Evolutionary conservation across 2,329 filamentous ascomycete species (phyloP).

Genomic region (Plectosphaerella sp.): DNA sequence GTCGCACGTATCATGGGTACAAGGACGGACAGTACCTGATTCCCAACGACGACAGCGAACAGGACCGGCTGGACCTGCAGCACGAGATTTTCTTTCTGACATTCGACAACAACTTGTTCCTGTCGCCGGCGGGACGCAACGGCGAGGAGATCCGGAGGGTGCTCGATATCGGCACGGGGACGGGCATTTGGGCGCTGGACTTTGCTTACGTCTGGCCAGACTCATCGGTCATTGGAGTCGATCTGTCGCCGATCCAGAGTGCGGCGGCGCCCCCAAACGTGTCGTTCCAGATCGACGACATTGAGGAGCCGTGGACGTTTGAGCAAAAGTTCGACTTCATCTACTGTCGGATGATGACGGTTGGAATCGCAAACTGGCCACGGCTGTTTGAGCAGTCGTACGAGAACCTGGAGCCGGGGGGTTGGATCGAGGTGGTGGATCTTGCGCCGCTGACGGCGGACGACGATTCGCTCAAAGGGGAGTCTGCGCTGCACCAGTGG

Average conservation of each 20-base stretch:
- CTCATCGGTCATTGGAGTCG: constrained; percentile 28
- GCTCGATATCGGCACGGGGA: constrained; percentile 46
- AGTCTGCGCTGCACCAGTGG: constrained; percentile 5
- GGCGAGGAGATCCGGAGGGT: constrained; percentile 14
- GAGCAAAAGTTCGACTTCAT: constrained; percentile 27
- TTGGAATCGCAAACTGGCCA: constrained; percentile 27
- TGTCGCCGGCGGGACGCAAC: constrained; percentile 12
- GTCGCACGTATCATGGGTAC: constrained; percentile 31
- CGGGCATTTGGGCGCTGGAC: constrained; percentile 41
- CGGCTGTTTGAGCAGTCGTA: constrained; percentile 30
- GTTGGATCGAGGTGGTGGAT: constrained; percentile 39
- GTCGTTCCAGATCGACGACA: constrained; percentile 33
- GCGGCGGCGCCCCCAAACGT: constrained; percentile 41
- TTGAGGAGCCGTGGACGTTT: constrained; percentile 25
- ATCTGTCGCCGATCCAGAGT: constrained; percentile 38
- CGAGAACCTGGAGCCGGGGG: constrained; percentile 34
- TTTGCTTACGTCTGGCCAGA: constrained; percentile 21
- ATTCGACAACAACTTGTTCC: constrained; percentile 16
- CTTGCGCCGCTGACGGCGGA: constrained; percentile 32
- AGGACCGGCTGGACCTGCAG: constrained; percentile 22
- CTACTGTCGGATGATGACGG: constrained; percentile 32
- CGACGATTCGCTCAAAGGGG: constrained; percentile 29
- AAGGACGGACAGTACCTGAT: constrained; percentile 21
- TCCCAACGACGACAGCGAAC: constrained; percentile 19
- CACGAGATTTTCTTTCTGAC: constrained; percentile 20